phyloP scores from a whole-genome alignment of 2,329 filamentous ascomycete genomes.

The Emergomyces pasteurianus region DNA sequence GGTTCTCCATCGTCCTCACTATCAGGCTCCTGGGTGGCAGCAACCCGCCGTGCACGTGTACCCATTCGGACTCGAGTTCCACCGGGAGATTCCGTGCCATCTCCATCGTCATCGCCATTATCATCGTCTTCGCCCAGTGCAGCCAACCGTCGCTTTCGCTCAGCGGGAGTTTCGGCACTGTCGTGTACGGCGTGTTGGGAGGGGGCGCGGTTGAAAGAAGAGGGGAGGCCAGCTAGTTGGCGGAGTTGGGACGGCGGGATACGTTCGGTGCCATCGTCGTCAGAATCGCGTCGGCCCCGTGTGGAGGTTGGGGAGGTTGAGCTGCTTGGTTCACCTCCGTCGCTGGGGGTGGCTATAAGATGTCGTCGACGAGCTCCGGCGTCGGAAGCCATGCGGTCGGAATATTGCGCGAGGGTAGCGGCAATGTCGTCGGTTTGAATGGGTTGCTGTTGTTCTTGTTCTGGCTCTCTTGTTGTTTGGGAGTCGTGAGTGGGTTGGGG shows the following conservation, averaged over 20 bases:
- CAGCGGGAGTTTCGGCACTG: conserved; percentile 34
- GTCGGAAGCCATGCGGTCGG: conserved; percentile 19
- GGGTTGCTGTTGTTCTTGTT: conserved; percentile 14
- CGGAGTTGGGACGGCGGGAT: conserved; percentile 25
- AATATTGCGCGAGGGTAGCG: conserved; percentile 26
- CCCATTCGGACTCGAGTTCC: conserved; percentile 3
- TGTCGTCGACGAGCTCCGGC: conserved; percentile 29
- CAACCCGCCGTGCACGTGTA: conserved; percentile 16
- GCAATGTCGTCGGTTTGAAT: conserved; percentile 26
- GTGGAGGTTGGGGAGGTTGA: conserved; percentile 9
- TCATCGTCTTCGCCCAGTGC: conserved; percentile 28
- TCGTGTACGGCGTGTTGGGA: conserved; percentile 11
- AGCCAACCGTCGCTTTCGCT: conserved; percentile 35
- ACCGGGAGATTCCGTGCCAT: conserved; percentile 9
- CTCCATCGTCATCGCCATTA: conserved; percentile 5
- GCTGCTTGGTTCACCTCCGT: conserved; percentile 11
- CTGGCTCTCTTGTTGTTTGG: conserved; percentile 7
- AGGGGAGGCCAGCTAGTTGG: conserved; percentile 3
- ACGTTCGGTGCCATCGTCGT: conserved; percentile 33
- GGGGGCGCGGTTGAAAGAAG: background rate
- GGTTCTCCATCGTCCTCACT: conserved; percentile 18
- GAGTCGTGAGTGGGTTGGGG: background rate
- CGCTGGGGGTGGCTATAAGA: conserved; percentile 15
- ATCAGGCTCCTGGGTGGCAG: conserved; percentile 12
- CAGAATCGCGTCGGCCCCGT: conserved; percentile 22